These are phyloP conservation scores for Pilobolus umbonatus DNA, from an alignment of 192 early-diverging fungal species.

Conservation along the genomic window DNA sequence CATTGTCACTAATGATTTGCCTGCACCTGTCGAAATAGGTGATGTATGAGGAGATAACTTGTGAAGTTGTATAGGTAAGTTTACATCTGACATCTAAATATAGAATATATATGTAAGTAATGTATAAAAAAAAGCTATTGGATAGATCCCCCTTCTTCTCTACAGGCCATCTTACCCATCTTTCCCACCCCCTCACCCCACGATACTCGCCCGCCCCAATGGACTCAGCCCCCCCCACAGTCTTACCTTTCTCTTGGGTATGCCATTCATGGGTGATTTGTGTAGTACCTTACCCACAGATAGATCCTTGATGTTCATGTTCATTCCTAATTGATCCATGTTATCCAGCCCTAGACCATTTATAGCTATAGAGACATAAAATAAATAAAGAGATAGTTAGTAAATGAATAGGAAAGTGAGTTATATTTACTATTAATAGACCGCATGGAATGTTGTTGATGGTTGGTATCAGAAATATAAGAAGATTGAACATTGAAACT, in stretches of 20 bases:
- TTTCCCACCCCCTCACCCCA: too few relatives aligned
- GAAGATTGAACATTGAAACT: too few relatives aligned
- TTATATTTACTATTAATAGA: too few relatives aligned
- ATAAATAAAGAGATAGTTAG: background rate
- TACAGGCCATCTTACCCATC: too few relatives aligned
- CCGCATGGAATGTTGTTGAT: background rate
- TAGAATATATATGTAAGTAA: background rate
- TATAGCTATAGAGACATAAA: background rate
- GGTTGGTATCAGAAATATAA: too few relatives aligned
- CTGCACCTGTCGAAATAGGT: conserved; percentile 16
- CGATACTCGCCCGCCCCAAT: too few relatives aligned
- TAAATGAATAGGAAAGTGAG: too few relatives aligned
- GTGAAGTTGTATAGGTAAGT: background rate
- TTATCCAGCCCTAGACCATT: conserved; percentile 8
- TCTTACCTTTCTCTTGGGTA: conserved; percentile 16
- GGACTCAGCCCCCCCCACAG: too few relatives aligned
- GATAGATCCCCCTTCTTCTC: too few relatives aligned
- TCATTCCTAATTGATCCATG: background rate
- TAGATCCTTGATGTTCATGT: conserved; percentile 16
- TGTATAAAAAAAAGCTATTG: too few relatives aligned
- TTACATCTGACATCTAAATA: background rate
- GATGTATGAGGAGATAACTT: conserved; percentile 17
- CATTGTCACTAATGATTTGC: conserved; percentile 6
- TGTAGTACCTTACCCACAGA: conserved; percentile 12
- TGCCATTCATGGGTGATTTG: background rate